Evolutionary conservation across 345 rosid species (phyloP).

Genomic region (Passiflora organensis): DNA sequence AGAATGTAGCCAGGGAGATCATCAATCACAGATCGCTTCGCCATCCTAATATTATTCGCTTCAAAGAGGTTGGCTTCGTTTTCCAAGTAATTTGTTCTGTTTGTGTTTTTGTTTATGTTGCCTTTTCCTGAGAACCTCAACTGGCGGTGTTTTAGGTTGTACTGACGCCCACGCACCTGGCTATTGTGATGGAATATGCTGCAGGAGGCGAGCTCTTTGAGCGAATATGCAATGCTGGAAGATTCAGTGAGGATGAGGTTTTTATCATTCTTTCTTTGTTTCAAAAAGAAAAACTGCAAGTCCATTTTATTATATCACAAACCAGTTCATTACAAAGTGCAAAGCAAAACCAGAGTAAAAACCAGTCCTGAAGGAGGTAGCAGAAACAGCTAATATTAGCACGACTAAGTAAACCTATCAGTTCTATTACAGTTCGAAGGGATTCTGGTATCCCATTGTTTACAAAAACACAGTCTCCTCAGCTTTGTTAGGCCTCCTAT

Average conservation of each 20-base stretch:
- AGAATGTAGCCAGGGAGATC: slow-evolving; percentile 56
- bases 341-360: no score
- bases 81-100: no score
- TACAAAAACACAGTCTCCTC: no score
- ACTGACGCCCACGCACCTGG: slow-evolving; percentile 61
- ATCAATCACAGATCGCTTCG: slow-evolving; percentile 54
- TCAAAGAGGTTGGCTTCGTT: slow-evolving; percentile 42
- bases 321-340: no score
- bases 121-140: neutral
- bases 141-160: slow-evolving; percentile 37
- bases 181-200: slow-evolving; percentile 67
- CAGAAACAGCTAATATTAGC: no score
- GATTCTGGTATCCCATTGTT: no score
- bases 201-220: slow-evolving; percentile 69
- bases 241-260: slow-evolving; percentile 73
- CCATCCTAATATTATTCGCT: slow-evolving; percentile 55
- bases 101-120: neutral
- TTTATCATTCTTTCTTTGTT: neutral
- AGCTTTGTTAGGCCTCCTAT: no score
- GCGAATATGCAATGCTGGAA: slow-evolving; percentile 54
- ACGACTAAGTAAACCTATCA: no score
- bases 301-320: no score
- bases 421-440: no score
- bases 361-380: no score
- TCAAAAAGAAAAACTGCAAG: no score